Conservation (phyloP, 2,329 filamentous ascomycete genomes). For the Periconia macrospinosa region DNA sequence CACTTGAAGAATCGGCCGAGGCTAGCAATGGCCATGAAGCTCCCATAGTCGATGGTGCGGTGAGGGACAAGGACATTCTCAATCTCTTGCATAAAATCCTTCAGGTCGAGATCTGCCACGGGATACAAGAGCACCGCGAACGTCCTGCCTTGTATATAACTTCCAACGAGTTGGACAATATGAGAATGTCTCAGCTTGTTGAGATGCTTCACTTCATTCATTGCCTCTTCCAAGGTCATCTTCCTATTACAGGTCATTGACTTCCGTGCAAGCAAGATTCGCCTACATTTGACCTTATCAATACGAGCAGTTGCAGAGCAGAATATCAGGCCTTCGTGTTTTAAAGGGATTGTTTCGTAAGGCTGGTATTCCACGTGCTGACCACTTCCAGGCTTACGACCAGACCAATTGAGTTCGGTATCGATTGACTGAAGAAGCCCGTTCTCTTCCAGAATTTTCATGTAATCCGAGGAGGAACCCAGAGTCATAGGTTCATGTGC, state of each 20-base stretch:
- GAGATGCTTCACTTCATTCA: slow-evolving; percentile 17
- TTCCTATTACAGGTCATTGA: slow-evolving; percentile 6
- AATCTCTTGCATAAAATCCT: slow-evolving; percentile 9
- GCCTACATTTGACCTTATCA: slow-evolving; percentile 3
- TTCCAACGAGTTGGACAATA: slow-evolving; percentile 15
- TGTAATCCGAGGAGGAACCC: not conserved
- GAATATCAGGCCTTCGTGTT: not conserved
- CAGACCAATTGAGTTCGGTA: not conserved
- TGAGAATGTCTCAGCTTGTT: slow-evolving; percentile 13
- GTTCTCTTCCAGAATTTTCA: not conserved
- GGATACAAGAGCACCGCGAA: slow-evolving; percentile 18
- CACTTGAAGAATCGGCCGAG: not conserved
- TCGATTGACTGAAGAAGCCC: not conserved
- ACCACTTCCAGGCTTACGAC: not conserved
- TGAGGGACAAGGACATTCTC: not conserved
- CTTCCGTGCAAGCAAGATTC: slow-evolving; percentile 17
- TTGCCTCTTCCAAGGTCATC: slow-evolving; percentile 10
- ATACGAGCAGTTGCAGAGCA: not conserved
- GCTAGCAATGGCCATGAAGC: not conserved
- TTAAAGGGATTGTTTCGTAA: not conserved
- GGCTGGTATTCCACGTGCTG: not conserved
- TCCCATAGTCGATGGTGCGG: not conserved
- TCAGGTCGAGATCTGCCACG: slow-evolving; percentile 11
- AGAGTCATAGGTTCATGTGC: not conserved
- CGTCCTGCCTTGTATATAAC: slow-evolving; percentile 8